Evolutionary conservation across 2,329 filamentous ascomycete species (phyloP).

Genomic region (Anisogramma anomala): DNA sequence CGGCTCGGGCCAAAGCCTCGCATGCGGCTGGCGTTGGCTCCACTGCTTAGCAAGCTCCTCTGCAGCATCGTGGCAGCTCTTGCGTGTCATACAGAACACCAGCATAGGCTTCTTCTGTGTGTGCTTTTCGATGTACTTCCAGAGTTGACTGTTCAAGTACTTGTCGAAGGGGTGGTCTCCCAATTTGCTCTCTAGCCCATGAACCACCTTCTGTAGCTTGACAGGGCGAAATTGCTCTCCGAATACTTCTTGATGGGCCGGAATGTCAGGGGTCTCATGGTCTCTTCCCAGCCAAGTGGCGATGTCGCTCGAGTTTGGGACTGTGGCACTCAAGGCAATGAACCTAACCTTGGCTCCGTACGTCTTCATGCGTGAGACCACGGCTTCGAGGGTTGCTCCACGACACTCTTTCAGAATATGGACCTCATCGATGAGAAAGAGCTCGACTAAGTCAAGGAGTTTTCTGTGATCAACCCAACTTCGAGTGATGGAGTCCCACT

Average conservation of each 20-base stretch:
- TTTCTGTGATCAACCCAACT: slow-evolving; percentile 75
- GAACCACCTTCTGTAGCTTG: slow-evolving; percentile 62
- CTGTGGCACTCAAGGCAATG: slow-evolving; percentile 69
- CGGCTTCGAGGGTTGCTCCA: slow-evolving; percentile 69
- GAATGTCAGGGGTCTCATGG: slow-evolving; percentile 43
- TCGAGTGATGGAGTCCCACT: slow-evolving; percentile 81
- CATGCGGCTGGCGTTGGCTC: slow-evolving; percentile 33
- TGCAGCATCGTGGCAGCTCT: slow-evolving; percentile 58
- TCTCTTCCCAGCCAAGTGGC: slow-evolving; percentile 67
- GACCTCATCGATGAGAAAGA: slow-evolving; percentile 80
- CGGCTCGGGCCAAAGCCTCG: slow-evolving; percentile 54
- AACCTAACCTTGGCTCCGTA: slow-evolving; percentile 66
- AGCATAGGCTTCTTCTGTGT: slow-evolving; percentile 64
- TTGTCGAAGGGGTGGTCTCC: slow-evolving; percentile 75
- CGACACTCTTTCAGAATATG: slow-evolving; percentile 73
- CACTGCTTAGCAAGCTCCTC: slow-evolving; percentile 56
- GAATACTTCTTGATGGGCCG: slow-evolving; percentile 58
- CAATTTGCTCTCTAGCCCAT: slow-evolving; percentile 50
- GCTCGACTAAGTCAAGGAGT: slow-evolving; percentile 61
- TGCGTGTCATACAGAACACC: slow-evolving; percentile 71
- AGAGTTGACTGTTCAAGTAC: slow-evolving; percentile 52
- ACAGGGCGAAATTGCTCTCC: slow-evolving; percentile 74
- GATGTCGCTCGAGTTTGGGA: slow-evolving; percentile 73
- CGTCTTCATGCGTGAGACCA: slow-evolving; percentile 80
- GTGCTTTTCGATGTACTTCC: slow-evolving; percentile 54